Percentiles rank a stretch among this genome's conserved stretches.
phyloP scores from a whole-genome alignment of 352 stramenopile genomes.

The Thalassiosira sp. region DNA sequence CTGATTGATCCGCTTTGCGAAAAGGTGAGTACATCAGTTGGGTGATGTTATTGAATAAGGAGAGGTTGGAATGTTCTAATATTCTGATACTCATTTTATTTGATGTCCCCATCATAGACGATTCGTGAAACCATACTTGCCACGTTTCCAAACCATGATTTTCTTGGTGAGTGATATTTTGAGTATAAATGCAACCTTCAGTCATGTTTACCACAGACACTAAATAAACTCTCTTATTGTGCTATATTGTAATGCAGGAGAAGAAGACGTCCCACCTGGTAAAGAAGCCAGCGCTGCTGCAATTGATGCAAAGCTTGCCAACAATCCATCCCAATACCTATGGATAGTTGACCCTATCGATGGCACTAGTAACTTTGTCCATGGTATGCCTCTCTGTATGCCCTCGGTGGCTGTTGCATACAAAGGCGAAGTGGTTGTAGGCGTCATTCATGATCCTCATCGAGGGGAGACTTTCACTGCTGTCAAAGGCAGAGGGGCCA shows the following conservation, averaged over 20 bases:
- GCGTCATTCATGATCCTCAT: conserved; percentile 94
- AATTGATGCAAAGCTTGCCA: conserved; percentile 82
- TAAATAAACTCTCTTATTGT: not conserved
- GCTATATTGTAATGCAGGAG: conserved; percentile 29
- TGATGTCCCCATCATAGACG: too few species aligned
- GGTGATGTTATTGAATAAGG: too few species aligned
- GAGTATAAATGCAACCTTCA: too few species aligned
- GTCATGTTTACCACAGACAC: too few species aligned
- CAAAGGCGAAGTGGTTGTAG: conserved; percentile 88
- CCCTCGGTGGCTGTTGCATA: conserved; percentile 86
- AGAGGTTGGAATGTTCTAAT: too few species aligned
- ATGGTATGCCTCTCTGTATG: conserved; percentile 79
- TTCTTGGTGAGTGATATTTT: conserved; percentile 86
- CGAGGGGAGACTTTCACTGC: conserved; percentile 92
- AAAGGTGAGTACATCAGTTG: conserved; percentile 49
- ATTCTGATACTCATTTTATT: too few species aligned
- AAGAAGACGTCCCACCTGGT: conserved; percentile 92
- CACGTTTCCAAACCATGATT: conserved; percentile 88
- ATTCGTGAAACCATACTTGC: conserved; percentile 71
- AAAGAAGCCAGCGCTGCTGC: conserved; percentile 75
- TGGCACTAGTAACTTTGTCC: conserved; percentile 82
- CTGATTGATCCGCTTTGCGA: conserved; percentile 88
- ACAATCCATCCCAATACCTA: conserved; percentile 87
- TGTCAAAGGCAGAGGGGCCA: conserved; percentile 85
- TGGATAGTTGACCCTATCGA: conserved; percentile 92